Evolutionary conservation across 495 filamentous ascomycete genomes (phyloP), one percentile per base, ranked within the genome.

Genomic region (Xylaria bambusicola): DNA sequence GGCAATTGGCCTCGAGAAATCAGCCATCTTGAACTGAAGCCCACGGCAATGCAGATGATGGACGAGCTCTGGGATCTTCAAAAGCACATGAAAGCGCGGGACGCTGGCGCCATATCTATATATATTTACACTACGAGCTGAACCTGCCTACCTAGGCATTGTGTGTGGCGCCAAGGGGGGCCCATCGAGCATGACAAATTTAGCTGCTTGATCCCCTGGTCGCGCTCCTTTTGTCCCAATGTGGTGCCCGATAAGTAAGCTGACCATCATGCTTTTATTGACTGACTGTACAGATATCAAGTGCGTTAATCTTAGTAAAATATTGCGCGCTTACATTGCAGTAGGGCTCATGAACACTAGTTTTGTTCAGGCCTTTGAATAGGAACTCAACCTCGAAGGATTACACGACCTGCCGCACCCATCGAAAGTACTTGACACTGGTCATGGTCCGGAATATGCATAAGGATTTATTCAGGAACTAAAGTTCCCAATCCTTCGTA

Each of bases 101-200:
- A 12, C n/a, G 9, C 26, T 38, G 26, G 42, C 24, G 10, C 26
- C 23, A 6, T 3, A n/a, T 15, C 36, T 54, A 42, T 54, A 54
- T 54, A 53, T 53, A 10, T 33, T 5, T 33, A 10, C 10, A 33
- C 10, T 33, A 33, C 10, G 5, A 33, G 5, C 41, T 13, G 21
- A 42, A 13, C 49, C 33, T 17, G 31, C 49, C 31, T 8, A 38
- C 23, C 9, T 54, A 38, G 29, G 29, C 5, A 33, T 33, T 5
- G 29, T 10, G 5, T 5, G 5, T 5, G 29, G 5, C 29, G 10
- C 52, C 40, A 31, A 36, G 38, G 36, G 21, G 17, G 24, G 5
- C 52, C 52, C 52, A 36, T 44, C 52, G 38, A 7, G 6, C 8
- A 54, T 54, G 52, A 54, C 52, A 54, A 54, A 54, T 54, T 44